Percentiles rank a stretch among this genome's conserved stretches.
phyloP scores from a whole-genome alignment of 75 land plant genomes.

The Gnetum montanum region DNA sequence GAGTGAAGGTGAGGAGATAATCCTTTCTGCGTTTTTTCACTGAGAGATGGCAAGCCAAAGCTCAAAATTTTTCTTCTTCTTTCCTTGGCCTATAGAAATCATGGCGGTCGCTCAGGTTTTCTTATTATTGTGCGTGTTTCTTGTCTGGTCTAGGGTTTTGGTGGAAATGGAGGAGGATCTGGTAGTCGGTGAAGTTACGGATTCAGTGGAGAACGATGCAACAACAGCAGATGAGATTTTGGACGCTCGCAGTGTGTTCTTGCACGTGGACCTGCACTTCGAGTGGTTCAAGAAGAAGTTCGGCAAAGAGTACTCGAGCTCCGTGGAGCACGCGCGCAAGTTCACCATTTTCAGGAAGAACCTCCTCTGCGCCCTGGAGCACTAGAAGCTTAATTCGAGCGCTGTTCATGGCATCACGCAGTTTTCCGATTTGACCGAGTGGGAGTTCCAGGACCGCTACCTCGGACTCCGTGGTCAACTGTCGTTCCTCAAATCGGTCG shows the following conservation, averaged over 20 bases:
- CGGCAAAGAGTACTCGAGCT: constrained; percentile 42
- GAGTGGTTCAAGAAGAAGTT: constrained; percentile 42
- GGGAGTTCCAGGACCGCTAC: constrained; percentile 45
- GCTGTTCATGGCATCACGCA: constrained; percentile 87
- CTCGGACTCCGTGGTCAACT: constrained; percentile 35
- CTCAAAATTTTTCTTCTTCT: too few relatives aligned
- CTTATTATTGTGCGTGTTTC: too few relatives aligned
- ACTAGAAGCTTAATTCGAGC: constrained; percentile 80
- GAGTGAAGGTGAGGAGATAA: too few relatives aligned
- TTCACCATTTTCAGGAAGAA: constrained; percentile 65
- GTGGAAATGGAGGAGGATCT: too few relatives aligned
- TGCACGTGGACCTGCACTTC: constrained; percentile 29
- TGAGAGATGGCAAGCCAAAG: too few relatives aligned
- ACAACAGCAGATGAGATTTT: too few relatives aligned
- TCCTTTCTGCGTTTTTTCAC: too few relatives aligned
- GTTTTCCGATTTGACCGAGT: constrained; percentile 86
- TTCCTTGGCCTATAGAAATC: too few relatives aligned
- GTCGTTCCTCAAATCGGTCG: constrained; percentile 11
- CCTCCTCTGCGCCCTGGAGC: constrained; percentile 44
- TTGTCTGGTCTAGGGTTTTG: too few relatives aligned
- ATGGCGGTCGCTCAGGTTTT: too few relatives aligned
- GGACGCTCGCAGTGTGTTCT: not conserved
- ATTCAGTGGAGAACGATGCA: too few relatives aligned
- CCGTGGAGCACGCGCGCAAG: constrained; percentile 58
- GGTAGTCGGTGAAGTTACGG: too few relatives aligned